phyloP scores from a whole-genome alignment of 148 eudicot genomes.

The Silene latifolia region DNA sequence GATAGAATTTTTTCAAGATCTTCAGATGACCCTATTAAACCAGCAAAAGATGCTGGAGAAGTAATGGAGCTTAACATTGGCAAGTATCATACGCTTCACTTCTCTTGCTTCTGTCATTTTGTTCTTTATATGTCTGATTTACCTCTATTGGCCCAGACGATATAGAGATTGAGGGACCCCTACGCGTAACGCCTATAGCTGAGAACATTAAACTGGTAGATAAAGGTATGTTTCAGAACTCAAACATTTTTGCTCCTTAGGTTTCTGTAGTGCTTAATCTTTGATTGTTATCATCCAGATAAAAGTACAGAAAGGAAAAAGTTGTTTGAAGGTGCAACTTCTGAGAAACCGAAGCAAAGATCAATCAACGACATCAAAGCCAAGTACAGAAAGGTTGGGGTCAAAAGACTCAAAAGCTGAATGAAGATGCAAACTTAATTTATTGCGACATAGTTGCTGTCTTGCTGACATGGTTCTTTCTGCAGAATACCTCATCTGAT shows the following conservation, averaged over 20 bases:
- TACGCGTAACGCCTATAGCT: constrained; percentile 37
- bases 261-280: neutral
- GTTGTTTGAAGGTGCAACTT: constrained; percentile 72
- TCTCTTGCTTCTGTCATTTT: constrained; percentile 6
- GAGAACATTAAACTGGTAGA: constrained; percentile 30
- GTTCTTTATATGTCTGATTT: constrained; percentile 11
- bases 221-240: constrained; percentile 42
- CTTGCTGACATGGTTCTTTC: constrained; percentile 25
- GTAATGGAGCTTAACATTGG: constrained; percentile 64
- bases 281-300: constrained; percentile 35
- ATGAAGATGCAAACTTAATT: neutral
- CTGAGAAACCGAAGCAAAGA: constrained; percentile 61
- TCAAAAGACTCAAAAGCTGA: constrained; percentile 33
- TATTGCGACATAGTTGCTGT: constrained; percentile 16
- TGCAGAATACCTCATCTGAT: constrained; percentile 66
- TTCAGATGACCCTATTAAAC: constrained; percentile 35
- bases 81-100: constrained; percentile 21
- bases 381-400: constrained; percentile 67
- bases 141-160: constrained; percentile 57
- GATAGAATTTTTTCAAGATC: constrained; percentile 59
- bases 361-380: constrained; percentile 90
- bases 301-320: constrained; percentile 58
- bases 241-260: constrained; percentile 10
- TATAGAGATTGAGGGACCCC: constrained; percentile 71
- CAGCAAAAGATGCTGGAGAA: constrained; percentile 29